Conservation (phyloP, 805 yeast species). For the Millerago galiae region DNA sequence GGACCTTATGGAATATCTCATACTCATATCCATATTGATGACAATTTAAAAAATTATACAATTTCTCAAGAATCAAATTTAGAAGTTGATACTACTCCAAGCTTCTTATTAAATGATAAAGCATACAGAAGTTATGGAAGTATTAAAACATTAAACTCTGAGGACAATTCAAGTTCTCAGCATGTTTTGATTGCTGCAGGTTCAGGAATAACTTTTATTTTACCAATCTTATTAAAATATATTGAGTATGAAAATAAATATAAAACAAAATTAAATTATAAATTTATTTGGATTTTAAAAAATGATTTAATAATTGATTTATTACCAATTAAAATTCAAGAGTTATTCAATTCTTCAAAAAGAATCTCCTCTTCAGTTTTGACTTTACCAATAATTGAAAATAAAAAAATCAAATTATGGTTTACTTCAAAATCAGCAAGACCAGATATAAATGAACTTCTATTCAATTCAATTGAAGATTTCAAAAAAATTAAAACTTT, state of each 20-base stretch:
- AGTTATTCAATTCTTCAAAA: background rate
- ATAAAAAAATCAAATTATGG: slow-evolving; percentile 13
- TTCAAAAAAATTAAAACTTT: slow-evolving; percentile 1
- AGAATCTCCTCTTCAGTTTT: background rate
- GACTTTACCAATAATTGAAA: background rate
- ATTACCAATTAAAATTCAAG: background rate
- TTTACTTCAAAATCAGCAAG: slow-evolving; percentile 14
- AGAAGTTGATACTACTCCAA: background rate
- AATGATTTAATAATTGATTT: slow-evolving; percentile 6
- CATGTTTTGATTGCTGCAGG: slow-evolving; percentile 7
- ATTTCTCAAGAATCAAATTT: slow-evolving; percentile 2
- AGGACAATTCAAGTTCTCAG: background rate
- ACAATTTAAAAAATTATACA: background rate
- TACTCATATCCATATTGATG: slow-evolving; percentile 6
- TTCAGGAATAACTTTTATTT: slow-evolving; percentile 9
- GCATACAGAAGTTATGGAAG: slow-evolving; percentile 3
- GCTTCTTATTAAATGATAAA: background rate
- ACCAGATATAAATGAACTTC: slow-evolving; percentile 13
- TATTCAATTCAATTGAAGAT: slow-evolving; percentile 5
- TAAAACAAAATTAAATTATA: slow-evolving; percentile 8
- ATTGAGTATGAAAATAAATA: slow-evolving; percentile 11
- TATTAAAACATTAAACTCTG: background rate
- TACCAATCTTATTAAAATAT: slow-evolving; percentile 9
- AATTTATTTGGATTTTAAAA: slow-evolving; percentile 21
- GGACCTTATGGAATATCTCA: slow-evolving; percentile 24